Evolutionary conservation across 805 yeast genomes (phyloP), one percentile per base, ranked within the genome.

Genomic region (Wickerhamiella azyma): DNA sequence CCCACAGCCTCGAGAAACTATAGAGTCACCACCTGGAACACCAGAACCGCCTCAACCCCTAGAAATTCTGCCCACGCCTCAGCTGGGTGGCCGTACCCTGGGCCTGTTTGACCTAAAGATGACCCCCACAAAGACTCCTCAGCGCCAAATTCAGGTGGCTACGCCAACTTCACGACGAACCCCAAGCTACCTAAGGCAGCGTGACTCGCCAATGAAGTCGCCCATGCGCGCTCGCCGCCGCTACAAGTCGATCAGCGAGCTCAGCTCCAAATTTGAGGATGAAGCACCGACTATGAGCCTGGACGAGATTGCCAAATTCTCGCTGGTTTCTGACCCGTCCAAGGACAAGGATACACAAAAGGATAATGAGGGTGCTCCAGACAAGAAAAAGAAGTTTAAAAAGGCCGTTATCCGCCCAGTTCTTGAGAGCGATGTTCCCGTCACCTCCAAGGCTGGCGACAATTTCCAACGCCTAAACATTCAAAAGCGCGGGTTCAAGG

Each of bases 11-110:
- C 4, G 14, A 18, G 21, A 28, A 19, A 30, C 19, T 9, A 11
- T 9, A 5, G 13, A 26, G 29, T 9, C 29, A 3, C 14, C 33
- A 6, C 33, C 33, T 3, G 33, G 14, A 7, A 41, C 41, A 9
- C 47, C 45, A 2, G 38, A 38, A 4, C 33, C 33, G 3, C 33
- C 33, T 5, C 33, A 30, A n/a, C 33, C 33, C 6, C 14, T 30
- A 0, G 81, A 76, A 49, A 58, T 84, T 10, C 94, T 94, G 0
- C 95, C 95, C 0, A 85, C 95, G 0, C 95, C 95, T 0, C 94
- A 85, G 54, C 70, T 84, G 9, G 70, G 79, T 50, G 95, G 95
- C 0, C 72, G 80, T 45, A 82, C 83, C 0, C 59, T 82, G 29
- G 77, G 92, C 14, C 67, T 85, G 3, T 79, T 85, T 56, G 94